Conservation (phyloP, 176 grass and related monocot species). For the Ananas comosus region DNA sequence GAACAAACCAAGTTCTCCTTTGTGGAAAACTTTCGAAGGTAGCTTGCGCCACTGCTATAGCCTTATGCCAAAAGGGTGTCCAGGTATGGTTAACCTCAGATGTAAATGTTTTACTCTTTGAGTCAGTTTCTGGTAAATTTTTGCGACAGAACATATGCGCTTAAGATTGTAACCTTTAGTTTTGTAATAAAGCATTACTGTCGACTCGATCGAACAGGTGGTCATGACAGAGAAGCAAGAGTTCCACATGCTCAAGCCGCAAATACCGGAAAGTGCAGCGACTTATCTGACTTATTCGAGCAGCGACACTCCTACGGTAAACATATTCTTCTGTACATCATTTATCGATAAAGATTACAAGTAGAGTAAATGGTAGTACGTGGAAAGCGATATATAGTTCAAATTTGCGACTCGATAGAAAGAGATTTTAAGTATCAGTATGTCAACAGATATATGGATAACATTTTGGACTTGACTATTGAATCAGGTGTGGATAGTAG, state of each 20-base stretch:
- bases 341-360: background rate
- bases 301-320: constrained; percentile 42
- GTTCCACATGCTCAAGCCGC: constrained; percentile 51
- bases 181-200: background rate
- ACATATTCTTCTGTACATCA: background rate
- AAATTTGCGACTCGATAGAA: background rate
- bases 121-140: background rate
- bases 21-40: constrained; percentile 61
- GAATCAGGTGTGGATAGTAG: constrained; percentile 21
- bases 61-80: constrained; percentile 59
- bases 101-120: background rate
- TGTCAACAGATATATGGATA: background rate
- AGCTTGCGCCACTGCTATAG: constrained; percentile 33
- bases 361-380: background rate
- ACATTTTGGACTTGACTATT: background rate
- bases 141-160: background rate
- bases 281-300: constrained; percentile 45
- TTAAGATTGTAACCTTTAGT: background rate
- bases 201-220: constrained; percentile 38
- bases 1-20: constrained; percentile 51
- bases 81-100: constrained; percentile 32
- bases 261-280: constrained; percentile 37
- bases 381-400: background rate
- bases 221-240: constrained; percentile 55
- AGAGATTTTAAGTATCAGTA: background rate